Evolutionary conservation across 768 basidiomycete species (phyloP).

Genomic region (Myochromella boudieri): DNA sequence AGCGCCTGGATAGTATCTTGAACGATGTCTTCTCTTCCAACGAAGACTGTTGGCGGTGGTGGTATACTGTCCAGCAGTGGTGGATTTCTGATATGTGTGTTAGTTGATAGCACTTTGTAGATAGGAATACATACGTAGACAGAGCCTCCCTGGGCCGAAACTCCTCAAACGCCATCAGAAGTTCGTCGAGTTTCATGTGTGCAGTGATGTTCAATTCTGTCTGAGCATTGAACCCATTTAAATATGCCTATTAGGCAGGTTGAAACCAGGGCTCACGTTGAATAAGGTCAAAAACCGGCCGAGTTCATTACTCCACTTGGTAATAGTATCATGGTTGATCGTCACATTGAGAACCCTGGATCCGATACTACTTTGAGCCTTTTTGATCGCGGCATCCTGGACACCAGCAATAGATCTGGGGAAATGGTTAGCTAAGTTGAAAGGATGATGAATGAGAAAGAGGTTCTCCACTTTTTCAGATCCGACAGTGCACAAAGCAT

Average conservation of each 20-base stretch:
- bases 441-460: neutral
- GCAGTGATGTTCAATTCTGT: conserved; percentile 8
- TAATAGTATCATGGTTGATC: conserved; percentile 8
- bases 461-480: conserved; percentile 1
- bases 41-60: neutral
- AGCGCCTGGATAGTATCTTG: neutral
- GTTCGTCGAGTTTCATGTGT: conserved; percentile 10
- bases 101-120: neutral
- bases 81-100: neutral
- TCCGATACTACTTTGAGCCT: conserved; percentile 1
- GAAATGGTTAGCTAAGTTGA: neutral
- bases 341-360: conserved; percentile 6
- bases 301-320: conserved; percentile 10
- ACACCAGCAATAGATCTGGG: conserved; percentile 3
- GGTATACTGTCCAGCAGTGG: neutral
- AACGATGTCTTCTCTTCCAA: conserved; percentile 1
- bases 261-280: conserved; percentile 8
- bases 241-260: neutral
- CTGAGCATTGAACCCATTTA: neutral
- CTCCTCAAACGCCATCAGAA: neutral
- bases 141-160: neutral
- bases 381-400: neutral
- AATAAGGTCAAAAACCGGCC: conserved; percentile 2
- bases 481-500: conserved; percentile 2
- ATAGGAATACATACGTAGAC: neutral